Evolutionary conservation across 2,329 filamentous ascomycete species (phyloP).

Genomic region (Arthrobotrys sphaeroides): DNA sequence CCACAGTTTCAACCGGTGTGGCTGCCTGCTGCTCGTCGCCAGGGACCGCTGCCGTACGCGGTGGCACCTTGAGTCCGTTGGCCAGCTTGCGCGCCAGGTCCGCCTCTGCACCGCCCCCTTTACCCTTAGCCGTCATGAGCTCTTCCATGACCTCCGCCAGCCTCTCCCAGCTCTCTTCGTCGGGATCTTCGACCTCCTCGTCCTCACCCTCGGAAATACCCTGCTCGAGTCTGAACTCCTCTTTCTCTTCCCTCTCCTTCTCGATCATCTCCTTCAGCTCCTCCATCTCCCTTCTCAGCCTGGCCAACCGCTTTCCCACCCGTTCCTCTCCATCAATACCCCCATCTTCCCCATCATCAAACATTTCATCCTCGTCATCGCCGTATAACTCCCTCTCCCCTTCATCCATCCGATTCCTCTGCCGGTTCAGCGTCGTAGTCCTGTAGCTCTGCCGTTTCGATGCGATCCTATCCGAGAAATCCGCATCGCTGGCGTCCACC

Average conservation of each 20-base stretch:
- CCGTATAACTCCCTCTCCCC: slow-evolving; percentile 56
- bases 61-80: slow-evolving; percentile 50
- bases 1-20: slow-evolving; percentile 42
- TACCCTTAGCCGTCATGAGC: slow-evolving; percentile 55
- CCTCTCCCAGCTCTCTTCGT: slow-evolving; percentile 71
- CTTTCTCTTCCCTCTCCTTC: slow-evolving; percentile 65
- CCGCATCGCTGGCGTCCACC: slow-evolving; percentile 79
- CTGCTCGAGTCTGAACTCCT: slow-evolving; percentile 62
- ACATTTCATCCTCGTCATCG: slow-evolving; percentile 65
- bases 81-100: slow-evolving; percentile 58
- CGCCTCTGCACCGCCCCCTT: slow-evolving; percentile 57
- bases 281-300: slow-evolving; percentile 82
- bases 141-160: slow-evolving; percentile 75
- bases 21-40: slow-evolving; percentile 56
- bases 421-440: slow-evolving; percentile 74
- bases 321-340: slow-evolving; percentile 75
- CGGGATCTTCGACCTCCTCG: slow-evolving; percentile 60
- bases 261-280: slow-evolving; percentile 70
- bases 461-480: slow-evolving; percentile 89
- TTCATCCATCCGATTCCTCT: slow-evolving; percentile 70
- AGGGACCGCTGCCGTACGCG: slow-evolving; percentile 15
- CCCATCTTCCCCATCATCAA: slow-evolving; percentile 80
- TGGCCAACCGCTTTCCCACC: slow-evolving; percentile 79
- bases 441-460: slow-evolving; percentile 85
- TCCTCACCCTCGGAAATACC: slow-evolving; percentile 62